Evolutionary conservation across 2,329 filamentous ascomycete species (phyloP).

Genomic region (Cercospora sojina): DNA sequence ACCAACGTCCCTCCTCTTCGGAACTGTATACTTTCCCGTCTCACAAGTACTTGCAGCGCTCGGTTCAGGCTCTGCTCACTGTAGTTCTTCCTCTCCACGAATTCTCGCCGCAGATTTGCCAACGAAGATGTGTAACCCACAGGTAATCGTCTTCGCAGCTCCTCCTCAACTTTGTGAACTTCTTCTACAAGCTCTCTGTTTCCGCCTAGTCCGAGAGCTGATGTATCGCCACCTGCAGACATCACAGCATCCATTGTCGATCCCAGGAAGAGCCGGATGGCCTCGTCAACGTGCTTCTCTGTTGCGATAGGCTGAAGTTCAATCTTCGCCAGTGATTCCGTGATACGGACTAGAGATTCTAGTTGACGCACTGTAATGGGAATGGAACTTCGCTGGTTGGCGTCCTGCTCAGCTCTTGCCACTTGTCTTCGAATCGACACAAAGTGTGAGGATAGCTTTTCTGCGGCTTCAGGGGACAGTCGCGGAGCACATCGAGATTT

Average conservation of each 20-base stretch:
- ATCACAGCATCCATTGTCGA: slow-evolving; percentile 94
- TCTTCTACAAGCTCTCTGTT: slow-evolving; percentile 91
- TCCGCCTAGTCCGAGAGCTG: slow-evolving; percentile 73
- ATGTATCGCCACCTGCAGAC: slow-evolving; percentile 54
- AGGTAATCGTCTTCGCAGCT: slow-evolving; percentile 77
- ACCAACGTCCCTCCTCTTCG: slow-evolving; percentile 73
- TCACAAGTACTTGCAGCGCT: slow-evolving; percentile 79
- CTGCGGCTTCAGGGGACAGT: slow-evolving; percentile 83
- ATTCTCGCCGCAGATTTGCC: slow-evolving; percentile 80
- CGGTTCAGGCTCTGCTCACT: slow-evolving; percentile 82
- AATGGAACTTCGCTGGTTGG: slow-evolving; percentile 87
- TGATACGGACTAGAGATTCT: slow-evolving; percentile 95
- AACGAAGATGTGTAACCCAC: slow-evolving; percentile 95
- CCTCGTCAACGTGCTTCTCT: slow-evolving; percentile 92
- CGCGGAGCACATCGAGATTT: slow-evolving; percentile 92
- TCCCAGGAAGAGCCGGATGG: slow-evolving; percentile 92
- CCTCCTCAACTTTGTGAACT: slow-evolving; percentile 79
- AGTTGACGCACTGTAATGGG: slow-evolving; percentile 97
- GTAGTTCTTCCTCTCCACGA: slow-evolving; percentile 89
- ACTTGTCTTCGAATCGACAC: slow-evolving; percentile 94
- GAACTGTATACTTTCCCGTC: slow-evolving; percentile 82
- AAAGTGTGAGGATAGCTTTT: slow-evolving; percentile 96
- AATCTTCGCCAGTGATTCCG: slow-evolving; percentile 90
- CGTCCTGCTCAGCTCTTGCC: slow-evolving; percentile 83
- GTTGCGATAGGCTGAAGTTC: slow-evolving; percentile 81